Conservation (phyloP, 805 yeast genomes). For the Nakazawaea wyomingensis region DNA sequence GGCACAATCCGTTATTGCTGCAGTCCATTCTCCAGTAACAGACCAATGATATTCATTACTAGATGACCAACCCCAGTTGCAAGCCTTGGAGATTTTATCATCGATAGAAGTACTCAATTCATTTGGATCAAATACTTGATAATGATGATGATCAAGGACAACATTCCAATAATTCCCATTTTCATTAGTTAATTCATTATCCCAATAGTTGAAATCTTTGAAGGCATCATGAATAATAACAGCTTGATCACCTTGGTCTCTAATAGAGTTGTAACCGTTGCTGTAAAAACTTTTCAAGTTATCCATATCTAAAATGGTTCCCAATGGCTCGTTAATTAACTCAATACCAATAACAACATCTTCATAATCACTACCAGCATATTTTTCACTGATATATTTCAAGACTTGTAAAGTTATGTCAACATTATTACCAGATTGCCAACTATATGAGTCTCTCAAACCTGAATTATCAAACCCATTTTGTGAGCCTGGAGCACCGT, state of each 20-base stretch:
- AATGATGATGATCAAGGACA: slow-evolving; percentile 83
- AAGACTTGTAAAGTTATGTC: slow-evolving; percentile 46
- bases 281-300: slow-evolving; percentile 33
- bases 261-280: slow-evolving; percentile 38
- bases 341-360: slow-evolving; percentile 68
- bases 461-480: slow-evolving; percentile 87
- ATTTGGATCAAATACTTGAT: slow-evolving; percentile 75
- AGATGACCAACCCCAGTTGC: slow-evolving; percentile 42
- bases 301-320: slow-evolving; percentile 42
- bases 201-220: slow-evolving; percentile 49
- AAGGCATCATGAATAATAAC: slow-evolving; percentile 69
- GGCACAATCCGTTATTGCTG: slow-evolving; percentile 68
- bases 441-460: slow-evolving; percentile 41
- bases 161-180: slow-evolving; percentile 49
- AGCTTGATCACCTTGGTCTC: slow-evolving; percentile 33
- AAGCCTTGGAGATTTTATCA: slow-evolving; percentile 53
- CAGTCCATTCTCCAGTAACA: slow-evolving; percentile 68
- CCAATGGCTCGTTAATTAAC: slow-evolving; percentile 68
- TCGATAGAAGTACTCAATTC: slow-evolving; percentile 54
- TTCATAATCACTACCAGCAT: slow-evolving; percentile 38
- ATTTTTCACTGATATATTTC: slow-evolving; percentile 44
- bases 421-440: slow-evolving; percentile 39
- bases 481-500: slow-evolving; percentile 81
- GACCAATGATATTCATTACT: slow-evolving; percentile 38
- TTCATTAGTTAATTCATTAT: slow-evolving; percentile 31